Percentiles rank a stretch among this genome's conserved stretches.
Evolutionary conservation across 2,329 filamentous ascomycete genomes (phyloP).

Genomic region (Huntiella abstrusa): DNA sequence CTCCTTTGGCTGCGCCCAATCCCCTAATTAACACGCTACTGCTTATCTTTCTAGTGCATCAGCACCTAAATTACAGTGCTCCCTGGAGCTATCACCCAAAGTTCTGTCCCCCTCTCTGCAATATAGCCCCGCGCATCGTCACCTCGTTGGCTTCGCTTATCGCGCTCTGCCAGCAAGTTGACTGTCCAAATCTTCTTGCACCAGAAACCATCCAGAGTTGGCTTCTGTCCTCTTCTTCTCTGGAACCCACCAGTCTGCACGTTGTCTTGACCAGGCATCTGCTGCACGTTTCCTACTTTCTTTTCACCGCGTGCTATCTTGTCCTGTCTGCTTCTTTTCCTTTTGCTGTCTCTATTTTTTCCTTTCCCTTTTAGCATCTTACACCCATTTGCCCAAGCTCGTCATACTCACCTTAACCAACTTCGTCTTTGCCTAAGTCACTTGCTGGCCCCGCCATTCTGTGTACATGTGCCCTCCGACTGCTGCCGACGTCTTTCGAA

Average conservation of each 20-base stretch:
- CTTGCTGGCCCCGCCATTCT: not conserved
- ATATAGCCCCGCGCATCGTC: constrained; percentile 11
- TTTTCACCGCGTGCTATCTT: not conserved
- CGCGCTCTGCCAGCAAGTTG: constrained; percentile 5
- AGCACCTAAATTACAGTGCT: too few species aligned
- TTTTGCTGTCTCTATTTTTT: too few species aligned
- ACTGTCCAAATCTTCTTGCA: constrained; percentile 1
- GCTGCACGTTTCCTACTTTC: not conserved
- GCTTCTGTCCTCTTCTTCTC: not conserved
- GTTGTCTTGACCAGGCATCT: not conserved
- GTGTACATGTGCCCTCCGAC: constrained; percentile 23
- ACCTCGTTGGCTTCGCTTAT: constrained; percentile 11
- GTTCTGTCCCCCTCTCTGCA: not conserved
- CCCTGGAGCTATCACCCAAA: too few species aligned
- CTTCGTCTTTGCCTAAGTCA: not conserved
- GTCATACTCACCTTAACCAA: not conserved
- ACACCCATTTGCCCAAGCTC: not conserved
- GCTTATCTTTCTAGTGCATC: too few species aligned
- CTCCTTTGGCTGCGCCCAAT: too few species aligned
- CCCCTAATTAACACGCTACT: too few species aligned
- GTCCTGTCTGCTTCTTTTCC: too few species aligned
- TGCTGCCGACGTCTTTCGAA: constrained; percentile 19
- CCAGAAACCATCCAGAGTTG: not conserved
- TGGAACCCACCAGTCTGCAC: not conserved
- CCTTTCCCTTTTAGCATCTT: too few species aligned